Evolutionary conservation across 768 basidiomycete species (phyloP).

Genomic region (Kwoniella europaea): DNA sequence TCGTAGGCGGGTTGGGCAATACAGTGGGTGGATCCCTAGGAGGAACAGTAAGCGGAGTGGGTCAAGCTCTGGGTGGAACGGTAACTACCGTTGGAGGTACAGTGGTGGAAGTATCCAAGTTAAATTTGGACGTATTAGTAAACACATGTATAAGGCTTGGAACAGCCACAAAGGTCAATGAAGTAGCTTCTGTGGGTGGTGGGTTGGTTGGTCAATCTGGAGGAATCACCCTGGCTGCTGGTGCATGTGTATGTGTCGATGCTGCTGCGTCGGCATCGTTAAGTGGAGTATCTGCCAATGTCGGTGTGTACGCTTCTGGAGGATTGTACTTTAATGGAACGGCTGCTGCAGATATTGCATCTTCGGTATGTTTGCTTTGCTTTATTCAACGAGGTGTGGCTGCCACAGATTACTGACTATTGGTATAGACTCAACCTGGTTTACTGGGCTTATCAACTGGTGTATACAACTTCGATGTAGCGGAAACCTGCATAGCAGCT

Average conservation of each 20-base stretch:
- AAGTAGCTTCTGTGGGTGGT: constrained; percentile 1
- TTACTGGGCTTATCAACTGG: constrained; percentile 21
- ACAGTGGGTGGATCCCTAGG: constrained; percentile 20
- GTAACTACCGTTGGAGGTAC: constrained; percentile 17
- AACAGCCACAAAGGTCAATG: constrained; percentile 11
- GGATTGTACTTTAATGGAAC: constrained; percentile 19
- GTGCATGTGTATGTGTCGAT: constrained; percentile 29
- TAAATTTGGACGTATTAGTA: constrained; percentile 20
- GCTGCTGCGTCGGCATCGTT: constrained; percentile 13
- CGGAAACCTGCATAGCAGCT: constrained; percentile 23
- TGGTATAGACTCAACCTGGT: constrained; percentile 18
- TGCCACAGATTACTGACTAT: too few species aligned
- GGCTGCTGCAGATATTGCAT: constrained; percentile 16
- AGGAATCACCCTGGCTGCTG: constrained; percentile 18
- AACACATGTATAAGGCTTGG: constrained; percentile 23
- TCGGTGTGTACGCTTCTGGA: constrained; percentile 18
- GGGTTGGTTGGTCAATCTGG: constrained; percentile 2
- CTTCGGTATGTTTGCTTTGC: constrained; percentile 13
- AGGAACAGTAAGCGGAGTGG: constrained; percentile 10
- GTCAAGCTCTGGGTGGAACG: constrained; percentile 15
- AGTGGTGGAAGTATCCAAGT: constrained; percentile 20
- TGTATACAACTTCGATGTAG: constrained; percentile 27
- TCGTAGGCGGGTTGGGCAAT: constrained; percentile 15
- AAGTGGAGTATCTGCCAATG: constrained; percentile 14
- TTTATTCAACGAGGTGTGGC: too few species aligned